Evolutionary conservation across 495 filamentous ascomycete genomes (phyloP).

Genomic region (Trichoderma orchidacearum): DNA sequence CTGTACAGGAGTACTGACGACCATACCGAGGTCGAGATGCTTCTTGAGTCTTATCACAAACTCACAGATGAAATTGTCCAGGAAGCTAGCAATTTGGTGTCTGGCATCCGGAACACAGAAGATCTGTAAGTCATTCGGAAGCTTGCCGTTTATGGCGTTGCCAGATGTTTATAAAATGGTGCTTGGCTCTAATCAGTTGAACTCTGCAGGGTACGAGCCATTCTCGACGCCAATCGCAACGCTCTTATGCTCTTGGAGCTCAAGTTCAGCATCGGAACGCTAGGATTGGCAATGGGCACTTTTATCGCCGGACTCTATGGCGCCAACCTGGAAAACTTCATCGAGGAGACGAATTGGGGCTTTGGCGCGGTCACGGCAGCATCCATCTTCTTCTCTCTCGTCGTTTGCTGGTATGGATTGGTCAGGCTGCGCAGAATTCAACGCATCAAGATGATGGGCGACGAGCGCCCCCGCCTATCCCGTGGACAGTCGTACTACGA

Average conservation of each 20-base stretch:
- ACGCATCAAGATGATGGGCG: constrained; percentile 69
- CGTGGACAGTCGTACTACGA: constrained; percentile 18
- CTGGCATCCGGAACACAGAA: constrained; percentile 94
- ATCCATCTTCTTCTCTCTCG: constrained; percentile 55
- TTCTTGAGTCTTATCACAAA: constrained; percentile 95
- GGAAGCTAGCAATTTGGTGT: constrained; percentile 80
- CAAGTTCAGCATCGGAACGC: constrained; percentile 88
- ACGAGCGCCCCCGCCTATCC: constrained; percentile 7
- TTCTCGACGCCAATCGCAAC: constrained; percentile 96
- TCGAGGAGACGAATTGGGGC: constrained; percentile 88
- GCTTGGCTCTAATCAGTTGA: not conserved
- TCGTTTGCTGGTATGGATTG: constrained; percentile 71
- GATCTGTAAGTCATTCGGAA: constrained; percentile 95
- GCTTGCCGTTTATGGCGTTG: too few species aligned
- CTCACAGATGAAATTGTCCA: constrained; percentile 97
- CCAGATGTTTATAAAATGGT: too few species aligned
- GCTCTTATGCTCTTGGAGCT: constrained; percentile 95
- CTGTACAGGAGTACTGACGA: constrained; percentile 67
- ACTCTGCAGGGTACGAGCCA: constrained; percentile 70
- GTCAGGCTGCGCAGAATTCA: constrained; percentile 74
- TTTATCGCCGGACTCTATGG: constrained; percentile 95
- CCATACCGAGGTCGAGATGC: constrained; percentile 92
- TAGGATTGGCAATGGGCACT: constrained; percentile 83
- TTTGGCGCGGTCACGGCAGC: constrained; percentile 60
- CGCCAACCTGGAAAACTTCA: constrained; percentile 98